A percentile compares a stretch with the other conserved stretches of the same genome.
phyloP scores from a whole-genome alignment of 2,329 filamentous ascomycete species.

The Verticillium nonalfalfae region DNA sequence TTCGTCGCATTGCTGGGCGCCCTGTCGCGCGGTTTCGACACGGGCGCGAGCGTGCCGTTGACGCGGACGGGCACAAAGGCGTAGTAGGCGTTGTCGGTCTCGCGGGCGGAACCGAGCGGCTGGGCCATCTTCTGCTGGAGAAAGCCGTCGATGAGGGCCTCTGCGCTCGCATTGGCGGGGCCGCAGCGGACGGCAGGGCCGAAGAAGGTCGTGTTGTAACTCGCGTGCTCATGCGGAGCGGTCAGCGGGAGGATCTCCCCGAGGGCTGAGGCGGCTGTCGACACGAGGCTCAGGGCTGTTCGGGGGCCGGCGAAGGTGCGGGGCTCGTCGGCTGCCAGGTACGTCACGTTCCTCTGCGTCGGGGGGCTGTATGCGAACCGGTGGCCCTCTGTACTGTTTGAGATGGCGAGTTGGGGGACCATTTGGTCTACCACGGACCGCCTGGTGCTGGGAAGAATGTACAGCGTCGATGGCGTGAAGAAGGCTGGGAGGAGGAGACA shows the following conservation, averaged over 20 bases:
- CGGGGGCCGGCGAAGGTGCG: constrained; percentile 2
- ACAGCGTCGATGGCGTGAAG: constrained; percentile 7
- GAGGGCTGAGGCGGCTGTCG: not conserved
- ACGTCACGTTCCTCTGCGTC: not conserved
- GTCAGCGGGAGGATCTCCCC: not conserved
- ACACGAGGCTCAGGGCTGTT: constrained; percentile 1
- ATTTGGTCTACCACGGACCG: not conserved
- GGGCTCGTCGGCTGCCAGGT: not conserved
- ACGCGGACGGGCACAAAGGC: constrained; percentile 1
- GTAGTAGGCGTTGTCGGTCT: constrained; percentile 4
- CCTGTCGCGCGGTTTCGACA: not conserved
- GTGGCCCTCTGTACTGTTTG: not conserved
- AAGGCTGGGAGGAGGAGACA: constrained; percentile 11
- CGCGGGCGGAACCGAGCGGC: not conserved
- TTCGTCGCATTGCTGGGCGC: not conserved
- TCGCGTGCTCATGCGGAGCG: not conserved
- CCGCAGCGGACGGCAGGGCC: constrained; percentile 1
- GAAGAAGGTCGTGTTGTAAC: constrained; percentile 1
- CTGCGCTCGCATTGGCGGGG: not conserved
- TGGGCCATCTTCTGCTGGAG: constrained; percentile 1
- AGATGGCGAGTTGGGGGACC: not conserved
- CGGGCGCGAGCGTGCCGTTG: not conserved
- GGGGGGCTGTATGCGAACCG: constrained; percentile 3
- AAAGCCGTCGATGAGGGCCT: constrained; percentile 1
- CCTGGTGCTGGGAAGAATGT: not conserved